Evolutionary conservation across 1,284 basidiomycete genomes (phyloP), one percentile per base, ranked within the genome.

Genomic region (Leccinum fallax): DNA sequence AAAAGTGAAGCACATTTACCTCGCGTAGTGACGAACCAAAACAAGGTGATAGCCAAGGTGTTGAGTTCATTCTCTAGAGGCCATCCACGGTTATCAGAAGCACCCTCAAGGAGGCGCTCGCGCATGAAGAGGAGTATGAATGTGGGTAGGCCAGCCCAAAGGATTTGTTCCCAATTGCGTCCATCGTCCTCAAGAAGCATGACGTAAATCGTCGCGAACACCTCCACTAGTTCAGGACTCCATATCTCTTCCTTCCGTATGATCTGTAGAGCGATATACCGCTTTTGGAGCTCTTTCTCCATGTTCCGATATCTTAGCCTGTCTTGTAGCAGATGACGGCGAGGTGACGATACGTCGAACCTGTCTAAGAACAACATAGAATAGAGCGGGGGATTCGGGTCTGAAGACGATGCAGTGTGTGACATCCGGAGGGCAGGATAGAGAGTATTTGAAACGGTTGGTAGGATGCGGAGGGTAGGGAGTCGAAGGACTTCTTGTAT

Each of bases 101-200:
- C 71, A 30, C 75, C 78, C 43, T 76, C 73, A 34, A 79, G 74
- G 13, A 85, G 67, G 30, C 77, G 76, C 9, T 72, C 61, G 28
- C 73, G 69, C 32, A 86, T 62, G 61, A 78, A 83, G 1, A 51
- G 61, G 34, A 75, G 68, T 19, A 85, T 72, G 58, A 85, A 80
- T 0, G 63, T 53, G 4, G 77, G 74, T 6, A 85, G 68, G 46
- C 75, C 75, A 3, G 80, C 81, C 68, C 79, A 77, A 40, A 79
- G 65, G n/a, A 89, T 76, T 64, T 85, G 85, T 30, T 76, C 74
- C 34, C 79, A 64, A 69, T 89, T 90, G 68, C 80, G 81, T 43
- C 80, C 82, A 59, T 87, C 71, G 76, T 84, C 79, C 74, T 86
- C 77, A 61, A 85, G 69, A 67, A 88, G 73, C 85, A 91, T 88